These are phyloP conservation scores for Fonsecaea pedrosoi DNA, from an alignment of 2,329 filamentous ascomycete species.

Conservation along the genomic window DNA sequence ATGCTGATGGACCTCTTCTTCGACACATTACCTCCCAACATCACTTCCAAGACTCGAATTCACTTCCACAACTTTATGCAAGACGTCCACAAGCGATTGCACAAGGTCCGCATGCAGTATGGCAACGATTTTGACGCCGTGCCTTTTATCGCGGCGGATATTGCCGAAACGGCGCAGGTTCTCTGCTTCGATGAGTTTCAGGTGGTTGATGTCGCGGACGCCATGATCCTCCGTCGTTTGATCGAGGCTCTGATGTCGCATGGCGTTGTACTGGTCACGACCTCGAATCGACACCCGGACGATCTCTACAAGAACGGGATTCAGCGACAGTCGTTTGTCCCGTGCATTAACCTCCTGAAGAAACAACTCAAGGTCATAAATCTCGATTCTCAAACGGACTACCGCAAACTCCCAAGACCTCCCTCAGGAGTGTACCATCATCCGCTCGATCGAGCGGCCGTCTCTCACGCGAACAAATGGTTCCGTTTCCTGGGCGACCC, in stretches of 20 bases:
- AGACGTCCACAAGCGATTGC: constrained; percentile 88
- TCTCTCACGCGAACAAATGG: constrained; percentile 89
- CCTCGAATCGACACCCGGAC: constrained; percentile 93
- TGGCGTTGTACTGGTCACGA: constrained; percentile 94
- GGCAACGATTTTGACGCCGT: constrained; percentile 89
- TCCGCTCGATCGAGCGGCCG: constrained; percentile 77
- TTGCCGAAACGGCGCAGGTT: constrained; percentile 82
- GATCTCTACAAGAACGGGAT: constrained; percentile 98
- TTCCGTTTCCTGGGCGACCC: constrained; percentile 92
- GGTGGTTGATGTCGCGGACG: constrained; percentile 96
- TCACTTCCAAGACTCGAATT: constrained; percentile 84
- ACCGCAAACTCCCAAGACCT: constrained; percentile 93
- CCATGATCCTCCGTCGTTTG: constrained; percentile 90
- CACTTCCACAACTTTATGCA: constrained; percentile 99
- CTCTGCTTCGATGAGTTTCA: constrained; percentile 99
- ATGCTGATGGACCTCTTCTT: constrained; percentile 99
- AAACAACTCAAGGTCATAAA: constrained; percentile 85
- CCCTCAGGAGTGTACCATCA: constrained; percentile 94
- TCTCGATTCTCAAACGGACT: constrained; percentile 92
- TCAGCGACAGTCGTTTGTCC: constrained; percentile 92
- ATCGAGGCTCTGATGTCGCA: constrained; percentile 93
- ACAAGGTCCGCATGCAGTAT: constrained; percentile 86
- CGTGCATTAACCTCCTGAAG: constrained; percentile 92
- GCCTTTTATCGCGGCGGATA: constrained; percentile 92
- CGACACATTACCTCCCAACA: constrained; percentile 82